Percentiles rank a stretch among this genome's conserved stretches.
phyloP scores from a whole-genome alignment of 495 filamentous ascomycete genomes.

The Endocarpon pusillum region DNA sequence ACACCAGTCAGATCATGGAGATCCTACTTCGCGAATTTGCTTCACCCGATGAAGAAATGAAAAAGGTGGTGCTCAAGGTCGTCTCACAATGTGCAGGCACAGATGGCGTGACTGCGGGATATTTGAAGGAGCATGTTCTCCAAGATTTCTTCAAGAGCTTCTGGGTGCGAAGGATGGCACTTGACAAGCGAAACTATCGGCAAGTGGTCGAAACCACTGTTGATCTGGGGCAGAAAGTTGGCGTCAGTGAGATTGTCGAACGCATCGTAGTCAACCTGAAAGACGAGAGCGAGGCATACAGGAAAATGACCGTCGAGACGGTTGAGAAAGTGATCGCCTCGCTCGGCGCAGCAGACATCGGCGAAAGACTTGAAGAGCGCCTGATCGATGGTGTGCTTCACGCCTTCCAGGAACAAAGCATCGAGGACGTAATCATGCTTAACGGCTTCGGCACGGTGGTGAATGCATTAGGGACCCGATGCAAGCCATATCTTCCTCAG shows the following conservation, averaged over 20 bases:
- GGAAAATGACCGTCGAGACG: constrained; percentile 98
- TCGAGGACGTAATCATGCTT: constrained; percentile 88
- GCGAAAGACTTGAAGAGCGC: constrained; percentile 77
- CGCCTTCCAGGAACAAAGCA: constrained; percentile 95
- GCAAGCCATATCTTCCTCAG: constrained; percentile 92
- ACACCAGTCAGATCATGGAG: constrained; percentile 97
- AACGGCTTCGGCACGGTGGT: constrained; percentile 99
- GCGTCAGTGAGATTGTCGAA: constrained; percentile 86
- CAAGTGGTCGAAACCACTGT: constrained; percentile 98
- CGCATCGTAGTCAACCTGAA: constrained; percentile 88
- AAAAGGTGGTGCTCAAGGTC: constrained; percentile 95
- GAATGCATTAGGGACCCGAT: constrained; percentile 82
- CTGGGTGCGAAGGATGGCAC: constrained; percentile 92
- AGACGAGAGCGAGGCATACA: constrained; percentile 94
- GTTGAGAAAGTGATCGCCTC: constrained; percentile 89
- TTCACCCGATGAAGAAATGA: constrained; percentile 98
- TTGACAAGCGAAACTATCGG: constrained; percentile 91
- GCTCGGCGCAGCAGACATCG: constrained; percentile 84
- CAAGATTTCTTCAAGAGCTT: constrained; percentile 98
- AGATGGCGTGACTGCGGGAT: constrained; percentile 83
- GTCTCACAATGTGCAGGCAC: constrained; percentile 94
- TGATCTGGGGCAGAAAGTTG: constrained; percentile 92
- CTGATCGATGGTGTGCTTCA: constrained; percentile 93
- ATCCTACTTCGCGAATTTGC: constrained; percentile 91
- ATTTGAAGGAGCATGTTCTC: constrained; percentile 87